Base-by-base conservation (phyloP, 768 basidiomycete genomes). In the Hemileccinum rubropunctum region DNA sequence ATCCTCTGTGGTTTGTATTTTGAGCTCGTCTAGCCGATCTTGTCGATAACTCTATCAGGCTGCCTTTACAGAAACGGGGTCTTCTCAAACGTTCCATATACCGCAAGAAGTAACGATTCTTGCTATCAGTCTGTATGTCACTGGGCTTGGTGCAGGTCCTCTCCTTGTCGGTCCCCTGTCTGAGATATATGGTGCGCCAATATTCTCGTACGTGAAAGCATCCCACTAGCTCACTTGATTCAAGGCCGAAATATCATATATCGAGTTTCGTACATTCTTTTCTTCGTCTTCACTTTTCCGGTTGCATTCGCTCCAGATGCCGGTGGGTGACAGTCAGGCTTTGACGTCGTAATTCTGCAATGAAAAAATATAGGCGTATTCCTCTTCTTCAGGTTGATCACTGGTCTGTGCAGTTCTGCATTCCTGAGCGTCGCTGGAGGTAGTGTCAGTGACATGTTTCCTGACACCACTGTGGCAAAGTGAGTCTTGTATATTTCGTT, bases 301-400 rank as follows among this genome's bases (percentile, higher is more conserved):
- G 81, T 88, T 5, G 85, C 87, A 1, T 91, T 92, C 52, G 78
- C 86, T 1, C 82, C 81, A 4, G 74, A 88, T 57, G 75, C 82
- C 21, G 75, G 84, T 84, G 43, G 41, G 27, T 14, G 13, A 14
- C 28, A 11, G 11, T 7, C 40, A 32, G 17, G 4, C 38, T 10
- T 42, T 18, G 13, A 35, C 8, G 6, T 32, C 30, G 5, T 34
- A 14, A 48, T 5, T 18, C 12, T 9, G 5, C 27, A 28, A 28
- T 28, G 38, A 47, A 40, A 41, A 36, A 28, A 39, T 52, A 81
- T 0, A 83, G 83, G 1, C n/a, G n/a, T n/a, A n/a, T n/a, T n/a
- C n/a, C n/a, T n/a, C n/a, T n/a, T n/a, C n/a, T n/a, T n/a, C n/a
- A n/a, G n/a, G n/a, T n/a, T n/a, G n/a, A n/a, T n/a, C n/a, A n/a